These are phyloP conservation scores for Candida nemodendra DNA, from an alignment of 805 yeast genomes.

Conservation along the genomic window DNA sequence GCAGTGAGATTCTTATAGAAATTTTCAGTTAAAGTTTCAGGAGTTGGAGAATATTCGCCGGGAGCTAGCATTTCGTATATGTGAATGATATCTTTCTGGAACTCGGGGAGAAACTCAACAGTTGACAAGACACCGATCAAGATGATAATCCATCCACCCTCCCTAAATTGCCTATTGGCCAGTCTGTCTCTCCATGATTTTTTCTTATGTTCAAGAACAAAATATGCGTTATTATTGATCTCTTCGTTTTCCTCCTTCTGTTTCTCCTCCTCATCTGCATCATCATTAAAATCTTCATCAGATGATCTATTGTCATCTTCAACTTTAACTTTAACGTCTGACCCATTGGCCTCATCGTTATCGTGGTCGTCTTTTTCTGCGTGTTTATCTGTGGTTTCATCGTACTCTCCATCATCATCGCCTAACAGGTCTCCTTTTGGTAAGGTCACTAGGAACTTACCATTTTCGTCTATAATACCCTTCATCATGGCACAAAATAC, in stretches of 20 bases:
- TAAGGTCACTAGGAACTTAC: constrained; percentile 24
- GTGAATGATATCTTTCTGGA: constrained; percentile 46
- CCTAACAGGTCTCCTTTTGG: constrained; percentile 29
- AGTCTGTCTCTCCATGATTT: constrained; percentile 77
- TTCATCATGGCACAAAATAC: constrained; percentile 65
- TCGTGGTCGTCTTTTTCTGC: not conserved
- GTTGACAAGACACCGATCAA: constrained; percentile 69
- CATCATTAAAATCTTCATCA: constrained; percentile 25
- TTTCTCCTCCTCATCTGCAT: constrained; percentile 23
- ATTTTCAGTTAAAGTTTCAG: constrained; percentile 46
- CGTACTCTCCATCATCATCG: constrained; percentile 26
- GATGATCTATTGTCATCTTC: constrained; percentile 17
- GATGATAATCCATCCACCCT: constrained; percentile 83
- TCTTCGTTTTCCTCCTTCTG: constrained; percentile 31
- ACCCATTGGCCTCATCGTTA: constrained; percentile 6
- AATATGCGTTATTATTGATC: constrained; percentile 43
- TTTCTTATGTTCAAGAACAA: constrained; percentile 54
- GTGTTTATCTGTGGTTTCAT: constrained; percentile 6
- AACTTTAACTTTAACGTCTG: constrained; percentile 20
- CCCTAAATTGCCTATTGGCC: constrained; percentile 68
- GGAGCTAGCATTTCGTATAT: constrained; percentile 62
- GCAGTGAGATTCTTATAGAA: constrained; percentile 55
- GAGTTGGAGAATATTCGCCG: constrained; percentile 45
- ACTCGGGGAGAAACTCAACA: constrained; percentile 57
- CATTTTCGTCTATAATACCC: constrained; percentile 47